These are phyloP conservation scores for Xanthoceras sorbifolium DNA, from an alignment of 345 rosid species.

Conservation along the genomic window DNA sequence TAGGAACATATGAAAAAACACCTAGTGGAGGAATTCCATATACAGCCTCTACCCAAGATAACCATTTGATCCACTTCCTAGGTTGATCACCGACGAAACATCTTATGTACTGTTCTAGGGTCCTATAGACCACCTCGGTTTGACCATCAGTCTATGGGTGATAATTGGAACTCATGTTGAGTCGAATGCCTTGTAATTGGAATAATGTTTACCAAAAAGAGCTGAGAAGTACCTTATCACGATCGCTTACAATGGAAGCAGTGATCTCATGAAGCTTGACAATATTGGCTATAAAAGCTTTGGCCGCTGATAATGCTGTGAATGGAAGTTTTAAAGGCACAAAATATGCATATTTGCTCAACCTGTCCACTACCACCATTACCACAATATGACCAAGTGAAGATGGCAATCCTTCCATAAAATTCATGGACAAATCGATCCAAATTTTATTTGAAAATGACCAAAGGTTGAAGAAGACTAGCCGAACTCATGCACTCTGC, in stretches of 20 bases:
- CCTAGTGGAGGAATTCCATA: neutral
- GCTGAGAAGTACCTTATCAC: neutral
- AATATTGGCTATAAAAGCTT: neutral
- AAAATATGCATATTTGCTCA: neutral
- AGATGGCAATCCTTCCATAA: neutral
- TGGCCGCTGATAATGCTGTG: neutral
- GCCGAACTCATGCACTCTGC: rapidly evolving
- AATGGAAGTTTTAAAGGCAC: neutral
- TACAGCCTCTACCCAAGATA: neutral
- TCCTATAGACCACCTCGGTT: neutral
- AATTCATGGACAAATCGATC: neutral
- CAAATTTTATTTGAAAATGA: neutral
- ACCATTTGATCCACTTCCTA: neutral
- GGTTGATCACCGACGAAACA: neutral
- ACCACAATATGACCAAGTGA: neutral
- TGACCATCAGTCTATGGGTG: neutral
- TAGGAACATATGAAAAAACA: rapidly evolving
- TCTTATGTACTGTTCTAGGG: neutral
- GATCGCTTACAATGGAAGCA: neutral
- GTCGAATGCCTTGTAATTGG: neutral
- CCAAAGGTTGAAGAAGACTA: neutral
- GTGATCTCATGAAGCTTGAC: neutral
- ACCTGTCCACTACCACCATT: neutral
- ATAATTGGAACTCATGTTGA: too few species aligned
- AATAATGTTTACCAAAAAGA: neutral